Base-by-base conservation (phyloP, 208 protist species). In the Histomonas meleagridis region DNA sequence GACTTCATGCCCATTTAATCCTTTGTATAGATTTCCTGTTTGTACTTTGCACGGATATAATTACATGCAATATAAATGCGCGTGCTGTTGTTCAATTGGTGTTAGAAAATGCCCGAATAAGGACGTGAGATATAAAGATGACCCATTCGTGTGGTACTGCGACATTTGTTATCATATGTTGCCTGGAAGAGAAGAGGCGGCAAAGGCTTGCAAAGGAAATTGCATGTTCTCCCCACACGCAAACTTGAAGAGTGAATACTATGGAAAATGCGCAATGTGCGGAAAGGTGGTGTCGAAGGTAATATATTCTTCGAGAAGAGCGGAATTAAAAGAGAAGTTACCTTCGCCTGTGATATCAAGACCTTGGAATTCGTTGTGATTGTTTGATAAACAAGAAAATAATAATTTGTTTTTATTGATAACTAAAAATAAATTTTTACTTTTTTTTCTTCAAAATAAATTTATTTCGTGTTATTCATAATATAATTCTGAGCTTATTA, bases 11-110 rank as follows among this genome's bases (percentile, higher is more conserved):
- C 76, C 76, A 16, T 1, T 12, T 23, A 57, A 46, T 49, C 32
- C 32, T 5, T 2, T 38, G 5, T 86, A 57, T 55, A 9, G 0
- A 7, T 86, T 38, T 38, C 76, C 76, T 2, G 38, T 38, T 21
- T 86, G 76, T 49, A 1, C 76, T 38, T 55, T 5, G 16, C 46
- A 48, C 18, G 76, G 76, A 51, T 53, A 16, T 28, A 86, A 86
- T n/a, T 86, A 48, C 14, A 86, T 86, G 76, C 76, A 86, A 35
- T 86, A 38, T 28, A 86, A 86, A 38, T 86, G 76, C 18, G 46
- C 9, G 14, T 51, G 46, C 43, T 86, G 76, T 49, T 86, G 76
- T 46, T 51, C 40, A 18, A n/a, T 55, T 38, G 76, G 76, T 28
- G 76, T 86, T 16, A 86, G 76, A 55, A 5, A 23, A 0, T 10